Conservation (phyloP, 352 stramenopile species). For the Phytopythium litorale region DNA sequence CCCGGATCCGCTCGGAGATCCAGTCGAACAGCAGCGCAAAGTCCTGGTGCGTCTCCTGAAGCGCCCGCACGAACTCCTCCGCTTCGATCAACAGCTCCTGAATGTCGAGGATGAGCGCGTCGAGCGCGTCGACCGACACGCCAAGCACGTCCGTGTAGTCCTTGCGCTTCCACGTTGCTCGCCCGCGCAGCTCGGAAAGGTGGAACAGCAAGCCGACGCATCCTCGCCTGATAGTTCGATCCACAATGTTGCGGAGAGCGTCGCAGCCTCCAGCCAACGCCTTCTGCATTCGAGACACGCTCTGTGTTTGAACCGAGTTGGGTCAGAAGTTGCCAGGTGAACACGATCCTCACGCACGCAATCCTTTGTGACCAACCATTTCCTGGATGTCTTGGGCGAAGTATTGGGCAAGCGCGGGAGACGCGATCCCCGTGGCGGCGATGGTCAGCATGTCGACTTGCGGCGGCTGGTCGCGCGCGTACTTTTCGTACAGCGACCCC, state of each 20-base stretch:
- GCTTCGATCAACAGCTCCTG: constrained; percentile 38
- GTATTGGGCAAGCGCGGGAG: constrained; percentile 65
- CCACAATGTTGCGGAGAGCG: constrained; percentile 23
- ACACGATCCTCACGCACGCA: neutral
- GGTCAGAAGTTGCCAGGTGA: neutral
- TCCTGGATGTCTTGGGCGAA: constrained; percentile 83
- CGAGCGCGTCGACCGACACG: constrained; percentile 26
- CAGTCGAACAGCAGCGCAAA: constrained; percentile 63
- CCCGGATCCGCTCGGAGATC: constrained; percentile 52
- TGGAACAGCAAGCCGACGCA: constrained; percentile 42
- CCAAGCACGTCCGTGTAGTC: constrained; percentile 34
- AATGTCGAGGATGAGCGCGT: constrained; percentile 24
- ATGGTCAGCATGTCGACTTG: constrained; percentile 75
- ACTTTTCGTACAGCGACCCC: constrained; percentile 75
- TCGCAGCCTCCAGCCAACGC: constrained; percentile 38
- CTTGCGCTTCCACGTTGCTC: constrained; percentile 36
- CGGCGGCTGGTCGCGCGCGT: constrained; percentile 52
- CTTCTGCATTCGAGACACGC: constrained; percentile 58
- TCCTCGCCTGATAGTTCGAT: constrained; percentile 31
- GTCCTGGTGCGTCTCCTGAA: constrained; percentile 59
- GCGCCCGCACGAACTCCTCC: constrained; percentile 33
- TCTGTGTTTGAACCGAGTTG: constrained; percentile 19
- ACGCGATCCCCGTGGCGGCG: constrained; percentile 49
- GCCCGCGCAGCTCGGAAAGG: constrained; percentile 49
- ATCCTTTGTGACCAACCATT: constrained; percentile 34